Base-by-base conservation (phyloP, 2,329 filamentous ascomycete genomes). In the Aspergillus sp. region DNA sequence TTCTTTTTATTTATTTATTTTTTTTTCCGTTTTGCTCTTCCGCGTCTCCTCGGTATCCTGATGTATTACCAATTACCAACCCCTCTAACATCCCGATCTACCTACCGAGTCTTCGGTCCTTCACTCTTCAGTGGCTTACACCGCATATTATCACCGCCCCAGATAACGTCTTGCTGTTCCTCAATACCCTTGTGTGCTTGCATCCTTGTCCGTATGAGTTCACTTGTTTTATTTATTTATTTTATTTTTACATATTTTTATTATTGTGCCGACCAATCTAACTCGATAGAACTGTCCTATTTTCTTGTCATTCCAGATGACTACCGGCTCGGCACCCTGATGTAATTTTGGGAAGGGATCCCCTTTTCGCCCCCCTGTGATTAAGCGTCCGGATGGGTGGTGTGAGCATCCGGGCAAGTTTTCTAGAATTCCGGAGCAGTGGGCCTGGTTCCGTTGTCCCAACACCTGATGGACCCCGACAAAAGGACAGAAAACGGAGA, bases 391-490 rank as follows among this genome's bases (percentile, higher is more conserved):
- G 14, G 35, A n/a, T 17, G n/a, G 35, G 14, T 14, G 9, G 32
- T 13, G 20, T 8, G 41, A 38, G 47, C 26, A 46, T 14, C 17
- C 32, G 22, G 41, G 26, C 42, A 33, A 35, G 43, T 36, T 54
- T 54, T 51, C 51, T 47, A 54, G 54, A 52, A 52, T 49, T 42
- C 51, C 47, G 42, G 41, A 38, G 26, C 16, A 30, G 54, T 52
- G 48, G 44, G 52, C 52, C 49, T 49, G 48, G 3, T 24, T 26
- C 19, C 11, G 13, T 24, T 6, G n/a, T 14, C 26, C 16, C 17
- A 20, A 46, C 14, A 32, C 16, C 13, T 10, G 44, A 46, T 30
- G 24, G 44, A 17, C 16, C 35, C 35, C 14, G 16, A 38, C 35
- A 38, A 38, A 38, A 38, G 35, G 35, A 38, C 35, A n/a, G 22